phyloP scores from a whole-genome alignment of 352 stramenopile species.

The Thalassiosira livingstoniorum region DNA sequence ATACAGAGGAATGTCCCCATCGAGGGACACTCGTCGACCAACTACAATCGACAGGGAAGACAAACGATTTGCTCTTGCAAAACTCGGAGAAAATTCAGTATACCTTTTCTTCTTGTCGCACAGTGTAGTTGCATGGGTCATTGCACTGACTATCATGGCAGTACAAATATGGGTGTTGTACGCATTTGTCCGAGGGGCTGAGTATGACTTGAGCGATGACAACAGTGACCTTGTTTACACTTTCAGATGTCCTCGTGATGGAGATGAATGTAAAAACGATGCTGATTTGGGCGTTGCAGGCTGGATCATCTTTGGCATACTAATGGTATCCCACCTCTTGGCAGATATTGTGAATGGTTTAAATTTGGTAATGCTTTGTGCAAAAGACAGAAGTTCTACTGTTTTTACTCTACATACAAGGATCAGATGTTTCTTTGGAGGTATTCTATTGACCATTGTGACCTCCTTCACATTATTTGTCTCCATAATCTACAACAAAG shows the following conservation, averaged over 20 bases:
- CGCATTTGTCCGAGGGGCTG: conserved; percentile 12
- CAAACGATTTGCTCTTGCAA: conserved; percentile 15
- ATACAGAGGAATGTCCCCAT: too few species aligned
- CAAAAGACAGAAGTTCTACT: conserved; percentile 34
- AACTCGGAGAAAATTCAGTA: conserved; percentile 7
- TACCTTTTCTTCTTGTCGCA: conserved; percentile 18
- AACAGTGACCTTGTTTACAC: conserved; percentile 40
- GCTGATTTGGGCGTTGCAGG: conserved; percentile 14
- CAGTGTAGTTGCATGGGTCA: conserved; percentile 2
- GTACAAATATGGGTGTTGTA: conserved; percentile 15
- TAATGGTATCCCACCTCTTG: conserved; percentile 21
- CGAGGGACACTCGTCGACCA: not conserved
- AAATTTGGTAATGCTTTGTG: conserved; percentile 18
- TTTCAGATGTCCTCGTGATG: conserved; percentile 29
- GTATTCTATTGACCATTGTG: conserved; percentile 10
- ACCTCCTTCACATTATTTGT: conserved; percentile 31
- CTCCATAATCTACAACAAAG: conserved; percentile 52
- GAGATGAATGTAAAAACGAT: conserved; percentile 17
- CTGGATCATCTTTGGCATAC: conserved; percentile 20
- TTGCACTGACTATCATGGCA: conserved; percentile 6
- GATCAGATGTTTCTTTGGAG: conserved; percentile 31
- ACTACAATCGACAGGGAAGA: not conserved
- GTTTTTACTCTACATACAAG: conserved; percentile 13
- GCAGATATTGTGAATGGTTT: conserved; percentile 31
- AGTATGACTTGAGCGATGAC: conserved; percentile 33